Conservation (phyloP, 106 monocot genomes). For the Gastrodia elata region DNA sequence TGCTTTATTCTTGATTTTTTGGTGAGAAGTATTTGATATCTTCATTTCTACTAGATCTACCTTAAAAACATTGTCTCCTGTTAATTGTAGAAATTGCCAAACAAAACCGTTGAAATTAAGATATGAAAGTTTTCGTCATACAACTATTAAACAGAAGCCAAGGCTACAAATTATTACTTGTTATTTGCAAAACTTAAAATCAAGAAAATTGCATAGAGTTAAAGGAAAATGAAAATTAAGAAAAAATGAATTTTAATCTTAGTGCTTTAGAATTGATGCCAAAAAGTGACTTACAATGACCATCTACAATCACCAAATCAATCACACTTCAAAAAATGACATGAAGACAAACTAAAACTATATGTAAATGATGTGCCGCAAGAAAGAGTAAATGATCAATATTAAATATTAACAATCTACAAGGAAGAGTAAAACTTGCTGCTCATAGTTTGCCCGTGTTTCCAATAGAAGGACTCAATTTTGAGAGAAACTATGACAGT, state of each 20-base stretch:
- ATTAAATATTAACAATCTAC: too few species aligned
- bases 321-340: too few species aligned
- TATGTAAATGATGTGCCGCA: too few species aligned
- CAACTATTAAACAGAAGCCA: background rate
- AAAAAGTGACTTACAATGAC: background rate
- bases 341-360: too few species aligned
- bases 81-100: constrained; percentile 31
- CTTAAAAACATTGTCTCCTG: constrained; percentile 29
- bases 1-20: constrained; percentile 22
- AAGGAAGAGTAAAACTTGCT: too few species aligned
- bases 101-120: constrained; percentile 19
- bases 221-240: background rate
- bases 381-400: too few species aligned
- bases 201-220: background rate
- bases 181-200: background rate
- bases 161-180: constrained; percentile 20
- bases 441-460: too few species aligned
- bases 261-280: background rate
- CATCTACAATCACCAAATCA: too few species aligned
- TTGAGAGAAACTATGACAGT: too few species aligned
- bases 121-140: constrained; percentile 21
- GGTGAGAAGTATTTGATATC: constrained; percentile 49
- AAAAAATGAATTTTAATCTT: background rate
- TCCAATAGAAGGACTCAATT: too few species aligned
- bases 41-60: constrained; percentile 41